phyloP scores from a whole-genome alignment of 768 basidiomycete species.

The Clathrus columnatus region DNA sequence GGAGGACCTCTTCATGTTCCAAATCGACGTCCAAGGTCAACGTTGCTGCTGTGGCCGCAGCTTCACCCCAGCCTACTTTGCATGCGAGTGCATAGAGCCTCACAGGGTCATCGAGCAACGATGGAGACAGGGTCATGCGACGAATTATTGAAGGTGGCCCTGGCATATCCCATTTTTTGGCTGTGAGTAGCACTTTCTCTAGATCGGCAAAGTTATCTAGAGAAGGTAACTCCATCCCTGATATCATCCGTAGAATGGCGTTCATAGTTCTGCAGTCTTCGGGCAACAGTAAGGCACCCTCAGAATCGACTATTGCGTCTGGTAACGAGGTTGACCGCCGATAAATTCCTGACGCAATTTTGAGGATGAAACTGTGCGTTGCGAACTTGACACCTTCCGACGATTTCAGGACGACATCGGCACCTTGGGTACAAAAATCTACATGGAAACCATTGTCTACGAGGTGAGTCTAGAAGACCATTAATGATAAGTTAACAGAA shows the following conservation, averaged over 20 bases:
- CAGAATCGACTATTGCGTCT: conserved; percentile 4
- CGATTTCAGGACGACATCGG: conserved; percentile 48
- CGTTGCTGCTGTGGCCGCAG: conserved; percentile 44
- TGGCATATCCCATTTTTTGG: conserved; percentile 66
- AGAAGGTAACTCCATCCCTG: conserved; percentile 43
- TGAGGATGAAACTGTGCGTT: conserved; percentile 51
- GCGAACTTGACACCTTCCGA: conserved; percentile 40
- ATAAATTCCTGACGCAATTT: conserved; percentile 59
- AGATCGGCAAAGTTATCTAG: conserved; percentile 44
- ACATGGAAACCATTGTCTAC: conserved; percentile 30
- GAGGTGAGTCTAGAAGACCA: not conserved
- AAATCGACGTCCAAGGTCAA: conserved; percentile 48
- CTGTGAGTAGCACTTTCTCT: conserved; percentile 50
- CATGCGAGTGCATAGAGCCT: conserved; percentile 47
- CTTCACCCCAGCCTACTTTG: conserved; percentile 51
- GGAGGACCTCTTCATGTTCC: conserved; percentile 35
- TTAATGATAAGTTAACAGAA: not conserved
- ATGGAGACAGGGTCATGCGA: conserved; percentile 44
- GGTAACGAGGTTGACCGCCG: conserved; percentile 53
- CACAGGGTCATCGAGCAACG: conserved; percentile 41
- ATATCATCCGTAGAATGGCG: conserved; percentile 50
- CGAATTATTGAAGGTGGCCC: conserved; percentile 54
- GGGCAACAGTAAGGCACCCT: conserved; percentile 39
- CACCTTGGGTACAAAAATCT: conserved; percentile 43
- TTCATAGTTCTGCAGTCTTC: conserved; percentile 51